A percentile compares a stretch with the other conserved stretches of the same genome.
These are phyloP conservation scores for Cercospora canescens DNA, from an alignment of 2,329 filamentous ascomycete genomes.

Conservation along the genomic window DNA sequence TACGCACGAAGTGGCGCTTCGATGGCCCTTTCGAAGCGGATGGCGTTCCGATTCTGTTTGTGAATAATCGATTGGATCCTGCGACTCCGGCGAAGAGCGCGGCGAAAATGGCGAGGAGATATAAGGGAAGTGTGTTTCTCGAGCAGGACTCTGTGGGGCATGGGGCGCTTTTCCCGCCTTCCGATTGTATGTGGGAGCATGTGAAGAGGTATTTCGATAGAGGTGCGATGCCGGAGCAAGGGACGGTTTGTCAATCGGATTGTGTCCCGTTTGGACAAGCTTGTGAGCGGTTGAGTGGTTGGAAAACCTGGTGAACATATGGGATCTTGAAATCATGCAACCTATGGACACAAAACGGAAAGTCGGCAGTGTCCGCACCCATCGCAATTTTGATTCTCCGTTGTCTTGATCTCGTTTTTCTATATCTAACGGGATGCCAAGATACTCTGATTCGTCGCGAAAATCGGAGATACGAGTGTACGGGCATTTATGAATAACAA, in stretches of 20 bases:
- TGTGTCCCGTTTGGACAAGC: constrained; percentile 17
- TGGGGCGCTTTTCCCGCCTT: constrained; percentile 29
- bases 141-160: constrained; percentile 37
- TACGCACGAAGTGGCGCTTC: constrained; percentile 26
- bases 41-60: constrained; percentile 22
- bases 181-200: constrained; percentile 29
- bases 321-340: background rate
- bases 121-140: constrained; percentile 32
- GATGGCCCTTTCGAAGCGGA: constrained; percentile 20
- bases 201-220: constrained; percentile 37
- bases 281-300: constrained; percentile 14
- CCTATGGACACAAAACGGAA: too few relatives aligned
- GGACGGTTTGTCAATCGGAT: constrained; percentile 29
- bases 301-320: background rate
- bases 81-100: constrained; percentile 37
- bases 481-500: too few relatives aligned
- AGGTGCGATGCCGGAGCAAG: constrained; percentile 31
- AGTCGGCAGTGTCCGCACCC: too few relatives aligned
- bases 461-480: too few relatives aligned
- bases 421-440: too few relatives aligned
- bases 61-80: constrained; percentile 32
- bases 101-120: constrained; percentile 38
- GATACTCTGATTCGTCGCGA: too few relatives aligned
- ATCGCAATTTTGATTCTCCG: too few relatives aligned
- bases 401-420: too few relatives aligned